phyloP scores from a whole-genome alignment of 2,329 filamentous ascomycete species.

The Xylariaceae sp. region DNA sequence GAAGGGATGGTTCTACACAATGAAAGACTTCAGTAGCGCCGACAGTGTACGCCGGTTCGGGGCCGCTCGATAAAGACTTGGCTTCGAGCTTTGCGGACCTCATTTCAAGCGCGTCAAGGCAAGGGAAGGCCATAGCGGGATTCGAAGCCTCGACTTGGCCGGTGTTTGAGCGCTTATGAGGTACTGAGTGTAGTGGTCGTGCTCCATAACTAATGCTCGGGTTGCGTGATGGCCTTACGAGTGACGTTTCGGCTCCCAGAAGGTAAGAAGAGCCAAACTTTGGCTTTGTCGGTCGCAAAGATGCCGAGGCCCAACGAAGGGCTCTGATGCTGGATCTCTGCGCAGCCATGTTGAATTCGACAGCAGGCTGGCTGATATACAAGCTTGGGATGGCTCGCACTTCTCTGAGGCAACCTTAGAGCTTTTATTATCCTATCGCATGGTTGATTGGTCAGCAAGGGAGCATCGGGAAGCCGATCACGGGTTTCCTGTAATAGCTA shows the following conservation, averaged over 20 bases:
- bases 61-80: constrained; percentile 66
- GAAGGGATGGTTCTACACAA: constrained; percentile 67
- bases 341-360: constrained; percentile 24
- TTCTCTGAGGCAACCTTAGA: constrained; percentile 2
- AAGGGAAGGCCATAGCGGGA: constrained; percentile 83
- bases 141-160: constrained; percentile 56
- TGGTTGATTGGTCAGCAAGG: constrained; percentile 25
- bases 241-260: constrained; percentile 14
- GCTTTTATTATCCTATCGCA: constrained; percentile 15
- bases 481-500: background rate
- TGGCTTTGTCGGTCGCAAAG: constrained; percentile 15
- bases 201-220: constrained; percentile 12
- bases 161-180: constrained; percentile 23
- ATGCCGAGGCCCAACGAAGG: constrained; percentile 27
- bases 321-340: constrained; percentile 21
- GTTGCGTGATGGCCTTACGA: constrained; percentile 1
- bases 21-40: constrained; percentile 77
- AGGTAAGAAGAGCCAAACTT: constrained; percentile 3
- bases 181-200: constrained; percentile 27
- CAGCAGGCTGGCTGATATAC: background rate
- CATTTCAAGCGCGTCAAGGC: constrained; percentile 77
- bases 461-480: constrained; percentile 8
- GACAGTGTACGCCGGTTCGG: constrained; percentile 90
- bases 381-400: constrained; percentile 14
- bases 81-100: constrained; percentile 70